Evolutionary conservation across 345 rosid genomes (phyloP).

Genomic region (Gossypium australe): DNA sequence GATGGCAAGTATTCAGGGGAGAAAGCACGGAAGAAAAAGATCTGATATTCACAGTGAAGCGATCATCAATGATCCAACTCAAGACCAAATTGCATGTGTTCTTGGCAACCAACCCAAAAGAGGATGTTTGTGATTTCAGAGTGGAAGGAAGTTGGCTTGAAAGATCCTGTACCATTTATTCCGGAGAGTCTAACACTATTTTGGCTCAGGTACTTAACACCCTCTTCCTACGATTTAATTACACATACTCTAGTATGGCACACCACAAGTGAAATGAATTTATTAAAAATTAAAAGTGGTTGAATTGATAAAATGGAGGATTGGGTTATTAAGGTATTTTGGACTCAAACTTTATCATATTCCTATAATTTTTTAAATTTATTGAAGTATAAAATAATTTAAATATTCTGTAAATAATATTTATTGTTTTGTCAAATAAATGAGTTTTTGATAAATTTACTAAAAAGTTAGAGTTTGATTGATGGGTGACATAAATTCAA

Average conservation of each 20-base stretch:
- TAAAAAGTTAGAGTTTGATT: no score
- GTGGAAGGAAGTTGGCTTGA: neutral
- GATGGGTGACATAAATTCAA: no score
- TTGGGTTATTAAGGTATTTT: no score
- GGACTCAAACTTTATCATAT: no score
- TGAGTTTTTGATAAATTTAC: no score
- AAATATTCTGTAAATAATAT: no score
- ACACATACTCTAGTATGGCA: neutral
- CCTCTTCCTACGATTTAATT: neutral
- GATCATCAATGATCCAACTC: slow-evolving; percentile 8
- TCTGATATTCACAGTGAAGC: slow-evolving; percentile 10
- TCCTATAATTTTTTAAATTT: no score
- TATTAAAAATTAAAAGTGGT: no score
- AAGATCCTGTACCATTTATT: neutral
- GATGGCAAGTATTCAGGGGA: slow-evolving; percentile 9
- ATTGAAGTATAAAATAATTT: no score
- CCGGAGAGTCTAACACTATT: neutral
- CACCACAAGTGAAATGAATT: no score
- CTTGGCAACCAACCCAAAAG: neutral
- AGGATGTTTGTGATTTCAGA: neutral
- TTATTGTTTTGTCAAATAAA: no score
- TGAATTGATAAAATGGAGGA: no score
- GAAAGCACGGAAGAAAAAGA: slow-evolving; percentile 6
- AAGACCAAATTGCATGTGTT: neutral
- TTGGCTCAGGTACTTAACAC: neutral